Conservation (phyloP, 2,329 filamentous ascomycete species). For the Neonectria punicea region DNA sequence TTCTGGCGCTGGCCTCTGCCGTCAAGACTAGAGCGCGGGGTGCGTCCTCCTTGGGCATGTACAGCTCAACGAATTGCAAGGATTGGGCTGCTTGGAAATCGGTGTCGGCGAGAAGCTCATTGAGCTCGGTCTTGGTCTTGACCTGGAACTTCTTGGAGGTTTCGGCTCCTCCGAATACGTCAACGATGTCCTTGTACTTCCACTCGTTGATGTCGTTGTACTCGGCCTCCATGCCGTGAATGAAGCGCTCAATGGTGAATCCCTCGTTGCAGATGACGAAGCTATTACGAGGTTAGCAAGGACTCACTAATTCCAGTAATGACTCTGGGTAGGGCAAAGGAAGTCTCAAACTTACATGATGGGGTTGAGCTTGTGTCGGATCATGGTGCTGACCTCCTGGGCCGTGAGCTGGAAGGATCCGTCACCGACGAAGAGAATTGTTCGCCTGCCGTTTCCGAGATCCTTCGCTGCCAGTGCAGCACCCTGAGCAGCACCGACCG, state of each 20-base stretch:
- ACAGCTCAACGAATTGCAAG: slow-evolving; percentile 81
- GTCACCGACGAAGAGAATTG: slow-evolving; percentile 89
- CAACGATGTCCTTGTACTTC: slow-evolving; percentile 76
- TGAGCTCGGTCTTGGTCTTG: slow-evolving; percentile 75
- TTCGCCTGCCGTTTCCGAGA: slow-evolving; percentile 66
- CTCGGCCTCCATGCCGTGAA: slow-evolving; percentile 80
- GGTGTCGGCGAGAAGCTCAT: slow-evolving; percentile 70
- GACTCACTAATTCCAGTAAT: not conserved
- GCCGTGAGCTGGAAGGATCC: slow-evolving; percentile 87
- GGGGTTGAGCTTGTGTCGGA: slow-evolving; percentile 76
- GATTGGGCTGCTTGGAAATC: slow-evolving; percentile 68
- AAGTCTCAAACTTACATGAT: slow-evolving; percentile 70
- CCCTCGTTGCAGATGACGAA: slow-evolving; percentile 90
- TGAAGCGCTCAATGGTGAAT: slow-evolving; percentile 89
- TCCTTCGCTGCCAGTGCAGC: slow-evolving; percentile 82
- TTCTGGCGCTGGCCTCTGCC: slow-evolving; percentile 75
- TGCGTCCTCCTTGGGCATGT: slow-evolving; percentile 83
- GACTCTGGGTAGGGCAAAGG: not conserved
- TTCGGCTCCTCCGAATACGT: slow-evolving; percentile 73
- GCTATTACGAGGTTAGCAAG: slow-evolving; percentile 50
- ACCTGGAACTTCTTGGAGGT: slow-evolving; percentile 72
- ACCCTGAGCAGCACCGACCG: slow-evolving; percentile 67
- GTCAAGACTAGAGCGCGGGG: slow-evolving; percentile 76
- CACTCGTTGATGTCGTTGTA: slow-evolving; percentile 87
- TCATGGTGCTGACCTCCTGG: slow-evolving; percentile 87